These are phyloP conservation scores for Trypanosoma conorhini DNA, from an alignment of 208 protist species.

Conservation along the genomic window DNA sequence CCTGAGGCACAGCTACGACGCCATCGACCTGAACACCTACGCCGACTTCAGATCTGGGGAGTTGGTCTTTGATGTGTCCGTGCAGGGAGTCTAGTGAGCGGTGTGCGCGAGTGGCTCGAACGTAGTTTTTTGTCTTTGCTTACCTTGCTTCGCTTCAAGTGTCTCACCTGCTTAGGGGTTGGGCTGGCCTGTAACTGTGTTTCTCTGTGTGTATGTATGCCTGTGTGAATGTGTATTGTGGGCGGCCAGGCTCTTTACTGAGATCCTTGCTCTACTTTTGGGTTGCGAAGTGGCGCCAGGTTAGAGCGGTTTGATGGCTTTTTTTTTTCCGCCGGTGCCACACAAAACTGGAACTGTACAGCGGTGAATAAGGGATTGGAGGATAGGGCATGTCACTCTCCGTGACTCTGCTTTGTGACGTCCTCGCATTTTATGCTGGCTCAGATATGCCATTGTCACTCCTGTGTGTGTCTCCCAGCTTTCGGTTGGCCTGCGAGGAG, in stretches of 20 bases:
- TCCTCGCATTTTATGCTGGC: constrained; percentile 10
- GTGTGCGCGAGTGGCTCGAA: not conserved
- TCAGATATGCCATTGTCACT: constrained; percentile 9
- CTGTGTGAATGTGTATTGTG: not conserved
- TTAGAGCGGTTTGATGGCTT: not conserved
- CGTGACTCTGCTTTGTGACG: not conserved
- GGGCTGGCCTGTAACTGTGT: not conserved
- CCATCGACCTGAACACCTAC: constrained; percentile 66
- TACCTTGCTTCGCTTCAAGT: not conserved
- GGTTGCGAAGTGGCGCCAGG: not conserved
- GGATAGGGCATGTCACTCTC: not conserved
- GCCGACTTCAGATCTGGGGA: constrained; percentile 63
- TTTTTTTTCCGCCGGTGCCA: not conserved
- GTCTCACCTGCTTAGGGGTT: not conserved
- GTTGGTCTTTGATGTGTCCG: constrained; percentile 64
- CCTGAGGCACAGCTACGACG: constrained; percentile 55
- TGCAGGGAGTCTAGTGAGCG: constrained; percentile 32
- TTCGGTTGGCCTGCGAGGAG: constrained; percentile 7
- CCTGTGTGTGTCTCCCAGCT: constrained; percentile 5
- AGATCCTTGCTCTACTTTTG: not conserved
- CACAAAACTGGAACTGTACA: not conserved
- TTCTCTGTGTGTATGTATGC: not conserved
- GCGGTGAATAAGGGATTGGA: not conserved
- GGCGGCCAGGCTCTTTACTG: not conserved
- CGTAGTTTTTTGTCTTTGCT: not conserved